Conservation (phyloP, 129 eudicot genomes). For the Lactuca sativa region DNA sequence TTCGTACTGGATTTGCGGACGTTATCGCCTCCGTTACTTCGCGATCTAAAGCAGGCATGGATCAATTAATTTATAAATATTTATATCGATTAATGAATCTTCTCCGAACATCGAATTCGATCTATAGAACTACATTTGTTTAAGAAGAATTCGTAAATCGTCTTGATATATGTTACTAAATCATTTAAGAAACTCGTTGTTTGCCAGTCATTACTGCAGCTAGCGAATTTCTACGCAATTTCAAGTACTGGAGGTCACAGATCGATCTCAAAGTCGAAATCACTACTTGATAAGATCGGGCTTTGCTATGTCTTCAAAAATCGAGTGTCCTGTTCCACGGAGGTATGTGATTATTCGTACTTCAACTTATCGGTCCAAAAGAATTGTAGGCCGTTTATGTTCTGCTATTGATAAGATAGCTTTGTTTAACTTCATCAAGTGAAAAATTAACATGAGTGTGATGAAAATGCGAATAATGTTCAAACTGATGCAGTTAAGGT, state of each 20-base stretch:
- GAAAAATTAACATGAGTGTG: background rate
- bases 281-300: slow-evolving; percentile 64
- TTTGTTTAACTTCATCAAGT: slow-evolving; percentile 9
- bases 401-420: background rate
- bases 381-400: background rate
- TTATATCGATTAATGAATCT: background rate
- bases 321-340: slow-evolving; percentile 54
- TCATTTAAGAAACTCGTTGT: slow-evolving; percentile 19
- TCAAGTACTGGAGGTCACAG: slow-evolving; percentile 35
- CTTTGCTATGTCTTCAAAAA: slow-evolving; percentile 58
- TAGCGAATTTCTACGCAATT: slow-evolving; percentile 83
- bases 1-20: slow-evolving; percentile 78
- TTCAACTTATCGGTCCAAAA: background rate
- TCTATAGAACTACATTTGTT: background rate
- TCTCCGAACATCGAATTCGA: slow-evolving; percentile 13
- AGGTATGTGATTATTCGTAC: slow-evolving; percentile 41
- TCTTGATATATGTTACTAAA: background rate
- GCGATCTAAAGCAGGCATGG: slow-evolving; percentile 75
- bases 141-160: slow-evolving; percentile 4
- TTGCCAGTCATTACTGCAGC: slow-evolving; percentile 69
- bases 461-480: slow-evolving; percentile 3
- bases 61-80: background rate
- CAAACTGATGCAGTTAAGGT: slow-evolving; percentile 6
- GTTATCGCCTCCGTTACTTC: slow-evolving; percentile 65
- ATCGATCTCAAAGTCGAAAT: slow-evolving; percentile 42